Evolutionary conservation across 2,329 filamentous ascomycete species (phyloP).

Genomic region (Diaporthe sp.): DNA sequence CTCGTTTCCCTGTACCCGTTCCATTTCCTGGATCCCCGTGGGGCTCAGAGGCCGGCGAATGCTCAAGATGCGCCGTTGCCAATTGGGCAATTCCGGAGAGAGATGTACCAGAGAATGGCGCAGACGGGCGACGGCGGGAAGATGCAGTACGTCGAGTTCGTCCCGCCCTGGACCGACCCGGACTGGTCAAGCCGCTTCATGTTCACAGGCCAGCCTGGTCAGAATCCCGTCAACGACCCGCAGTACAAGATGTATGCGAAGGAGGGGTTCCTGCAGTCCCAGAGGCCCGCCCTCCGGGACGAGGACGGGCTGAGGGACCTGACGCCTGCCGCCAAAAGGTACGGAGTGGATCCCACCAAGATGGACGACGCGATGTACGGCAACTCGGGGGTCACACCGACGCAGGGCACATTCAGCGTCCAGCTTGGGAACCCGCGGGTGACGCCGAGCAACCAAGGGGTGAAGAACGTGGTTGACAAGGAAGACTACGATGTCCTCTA

Average conservation of each 20-base stretch:
- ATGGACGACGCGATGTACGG: not conserved
- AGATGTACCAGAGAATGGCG: not conserved
- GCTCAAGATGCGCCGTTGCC: not conserved
- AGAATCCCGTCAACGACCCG: not conserved
- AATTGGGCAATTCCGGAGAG: slow-evolving; percentile 19
- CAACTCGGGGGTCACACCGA: slow-evolving; percentile 30
- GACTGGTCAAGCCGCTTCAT: slow-evolving; percentile 24
- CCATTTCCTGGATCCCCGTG: not conserved
- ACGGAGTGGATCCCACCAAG: slow-evolving; percentile 11
- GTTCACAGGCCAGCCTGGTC: not conserved
- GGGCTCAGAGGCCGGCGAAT: not conserved
- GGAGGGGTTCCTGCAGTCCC: slow-evolving; percentile 8
- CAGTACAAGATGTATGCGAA: slow-evolving; percentile 18
- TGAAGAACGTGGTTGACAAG: not conserved
- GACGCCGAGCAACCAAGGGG: not conserved
- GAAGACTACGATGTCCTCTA: slow-evolving; percentile 8
- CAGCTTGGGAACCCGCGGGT: not conserved
- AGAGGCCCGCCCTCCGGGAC: slow-evolving; percentile 28
- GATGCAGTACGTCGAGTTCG: slow-evolving; percentile 35
- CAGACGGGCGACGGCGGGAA: not conserved
- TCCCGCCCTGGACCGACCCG: slow-evolving; percentile 38
- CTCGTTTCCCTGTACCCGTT: not conserved
- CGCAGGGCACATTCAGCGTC: not conserved
- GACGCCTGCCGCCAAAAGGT: slow-evolving; percentile 32
- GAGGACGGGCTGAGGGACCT: slow-evolving; percentile 17